A percentile compares a stretch with the other conserved stretches of the same genome.
These are phyloP conservation scores for Brassica rapa DNA, from an alignment of 345 rosid genomes.

Conservation along the genomic window DNA sequence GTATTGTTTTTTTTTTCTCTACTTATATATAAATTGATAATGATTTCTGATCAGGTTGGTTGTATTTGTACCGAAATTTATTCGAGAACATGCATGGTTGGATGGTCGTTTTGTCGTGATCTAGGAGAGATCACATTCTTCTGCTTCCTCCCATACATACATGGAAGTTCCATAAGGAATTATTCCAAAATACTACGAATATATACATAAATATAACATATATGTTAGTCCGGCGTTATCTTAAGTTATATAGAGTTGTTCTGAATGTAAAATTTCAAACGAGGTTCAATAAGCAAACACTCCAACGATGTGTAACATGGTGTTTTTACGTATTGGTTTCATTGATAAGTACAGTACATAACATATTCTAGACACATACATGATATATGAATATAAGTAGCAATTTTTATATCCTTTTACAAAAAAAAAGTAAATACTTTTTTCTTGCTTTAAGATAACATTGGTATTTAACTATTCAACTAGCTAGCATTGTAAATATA, in stretches of 20 bases:
- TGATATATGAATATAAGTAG: neutral
- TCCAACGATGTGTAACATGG: neutral
- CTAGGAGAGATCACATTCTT: slow-evolving; percentile 21
- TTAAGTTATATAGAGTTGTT: neutral
- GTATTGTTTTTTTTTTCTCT: too few species aligned
- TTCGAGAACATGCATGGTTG: slow-evolving; percentile 2
- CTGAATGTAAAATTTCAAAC: neutral
- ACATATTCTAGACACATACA: too few species aligned
- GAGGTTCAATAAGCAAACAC: neutral
- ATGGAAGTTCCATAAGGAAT: neutral
- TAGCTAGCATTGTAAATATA: slow-evolving; percentile 9
- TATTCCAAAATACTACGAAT: neutral
- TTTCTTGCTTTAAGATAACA: neutral
- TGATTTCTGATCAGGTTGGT: neutral
- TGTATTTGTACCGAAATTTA: neutral
- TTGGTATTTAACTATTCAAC: neutral
- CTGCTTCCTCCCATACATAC: slow-evolving; percentile 28
- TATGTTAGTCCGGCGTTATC: neutral
- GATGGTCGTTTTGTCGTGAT: slow-evolving; percentile 35
- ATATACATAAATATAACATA: neutral
- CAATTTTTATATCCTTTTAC: too few species aligned
- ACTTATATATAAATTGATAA: neutral
- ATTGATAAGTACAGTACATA: neutral
- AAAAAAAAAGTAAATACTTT: neutral
- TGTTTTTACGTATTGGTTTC: neutral